Evolutionary conservation across 495 filamentous ascomycete genomes (phyloP).

Genomic region (Cairneyella variabilis): DNA sequence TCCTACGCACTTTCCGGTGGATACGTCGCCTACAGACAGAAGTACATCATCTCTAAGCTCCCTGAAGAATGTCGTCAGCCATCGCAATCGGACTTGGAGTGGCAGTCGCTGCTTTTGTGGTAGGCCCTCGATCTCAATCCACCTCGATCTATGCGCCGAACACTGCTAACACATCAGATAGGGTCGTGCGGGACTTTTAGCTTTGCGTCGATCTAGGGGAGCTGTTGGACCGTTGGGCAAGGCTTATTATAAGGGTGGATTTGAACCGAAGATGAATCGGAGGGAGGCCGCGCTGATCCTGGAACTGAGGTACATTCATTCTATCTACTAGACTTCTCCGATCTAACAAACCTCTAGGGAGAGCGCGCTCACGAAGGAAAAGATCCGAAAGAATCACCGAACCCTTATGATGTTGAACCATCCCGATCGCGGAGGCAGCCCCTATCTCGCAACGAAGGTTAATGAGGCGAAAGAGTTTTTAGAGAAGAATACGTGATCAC

Average conservation of each 20-base stretch:
- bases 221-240: constrained; percentile 71
- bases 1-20: too few relatives aligned
- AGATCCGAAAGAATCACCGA: constrained; percentile 92
- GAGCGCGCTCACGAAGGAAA: constrained; percentile 79
- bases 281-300: constrained; percentile 90
- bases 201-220: constrained; percentile 76
- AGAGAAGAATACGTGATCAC: constrained; percentile 58
- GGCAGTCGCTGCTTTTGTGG: constrained; percentile 69
- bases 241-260: constrained; percentile 95
- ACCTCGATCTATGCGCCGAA: not conserved
- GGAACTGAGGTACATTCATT: constrained; percentile 76
- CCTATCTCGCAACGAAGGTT: constrained; percentile 94
- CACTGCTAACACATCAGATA: constrained; percentile 32
- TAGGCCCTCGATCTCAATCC: constrained; percentile 34
- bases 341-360: constrained; percentile 59
- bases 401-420: constrained; percentile 97
- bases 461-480: constrained; percentile 97
- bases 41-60: too few relatives aligned
- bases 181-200: constrained; percentile 89
- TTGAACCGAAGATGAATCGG: constrained; percentile 89
- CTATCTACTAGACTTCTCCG: not conserved
- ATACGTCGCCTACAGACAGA: too few relatives aligned
- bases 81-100: constrained; percentile 77
- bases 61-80: constrained; percentile 66
- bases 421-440: constrained; percentile 93